Evolutionary conservation across 768 basidiomycete genomes (phyloP).

Genomic region (Botryobasidium botryosum): DNA sequence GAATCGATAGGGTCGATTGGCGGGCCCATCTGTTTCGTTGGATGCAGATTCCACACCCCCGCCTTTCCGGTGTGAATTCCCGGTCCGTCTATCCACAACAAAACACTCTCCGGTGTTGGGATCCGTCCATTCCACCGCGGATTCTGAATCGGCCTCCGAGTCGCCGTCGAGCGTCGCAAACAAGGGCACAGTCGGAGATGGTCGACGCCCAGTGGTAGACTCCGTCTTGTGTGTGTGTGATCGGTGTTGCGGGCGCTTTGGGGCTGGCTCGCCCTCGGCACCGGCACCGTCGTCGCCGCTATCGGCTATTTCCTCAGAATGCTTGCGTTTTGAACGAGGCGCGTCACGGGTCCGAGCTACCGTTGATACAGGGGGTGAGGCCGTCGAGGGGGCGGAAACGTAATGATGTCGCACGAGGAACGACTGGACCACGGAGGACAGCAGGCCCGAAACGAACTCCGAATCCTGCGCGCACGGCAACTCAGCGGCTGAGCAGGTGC

Average conservation of each 20-base stretch:
- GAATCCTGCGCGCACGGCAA: slow-evolving; percentile 32
- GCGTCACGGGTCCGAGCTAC: neutral
- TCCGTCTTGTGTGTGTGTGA: no score
- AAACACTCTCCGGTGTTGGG: slow-evolving; percentile 40
- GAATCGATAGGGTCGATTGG: no score
- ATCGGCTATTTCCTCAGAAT: slow-evolving; percentile 1
- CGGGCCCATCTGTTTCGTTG: no score
- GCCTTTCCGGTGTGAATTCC: slow-evolving; percentile 51
- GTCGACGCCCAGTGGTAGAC: no score
- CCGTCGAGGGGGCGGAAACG: neutral
- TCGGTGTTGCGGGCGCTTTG: neutral
- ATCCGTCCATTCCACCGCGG: slow-evolving; percentile 35
- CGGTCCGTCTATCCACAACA: slow-evolving; percentile 48
- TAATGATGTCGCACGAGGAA: slow-evolving; percentile 51
- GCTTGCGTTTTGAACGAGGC: neutral
- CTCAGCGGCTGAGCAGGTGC: slow-evolving; percentile 5
- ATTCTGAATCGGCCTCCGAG: neutral
- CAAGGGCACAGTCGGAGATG: no score
- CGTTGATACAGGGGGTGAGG: neutral
- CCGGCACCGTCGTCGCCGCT: neutral
- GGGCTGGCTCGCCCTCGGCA: neutral
- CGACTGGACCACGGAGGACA: slow-evolving; percentile 38
- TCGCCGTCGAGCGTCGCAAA: no score
- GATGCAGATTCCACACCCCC: no score
- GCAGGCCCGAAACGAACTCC: slow-evolving; percentile 34